phyloP scores from a whole-genome alignment of 1,284 basidiomycete genomes.

The Moniliophthora roreri region DNA sequence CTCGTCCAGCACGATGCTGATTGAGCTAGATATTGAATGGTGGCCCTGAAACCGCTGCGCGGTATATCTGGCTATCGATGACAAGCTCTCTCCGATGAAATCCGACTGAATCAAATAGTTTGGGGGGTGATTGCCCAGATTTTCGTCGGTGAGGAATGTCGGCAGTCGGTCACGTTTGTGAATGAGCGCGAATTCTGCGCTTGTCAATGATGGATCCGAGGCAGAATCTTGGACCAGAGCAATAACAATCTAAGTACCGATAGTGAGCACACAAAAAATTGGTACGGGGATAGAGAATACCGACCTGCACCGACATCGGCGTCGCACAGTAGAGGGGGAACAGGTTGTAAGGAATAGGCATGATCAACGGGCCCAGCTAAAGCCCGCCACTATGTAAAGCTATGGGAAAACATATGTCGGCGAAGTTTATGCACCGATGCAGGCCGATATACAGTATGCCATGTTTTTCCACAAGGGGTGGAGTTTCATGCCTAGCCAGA shows the following conservation, averaged over 20 bases:
- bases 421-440: conserved; percentile 3
- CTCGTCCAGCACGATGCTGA: conserved; percentile 1
- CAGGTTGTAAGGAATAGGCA: conserved; percentile 3
- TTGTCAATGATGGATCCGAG: not conserved
- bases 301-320: not conserved
- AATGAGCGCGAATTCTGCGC: not conserved
- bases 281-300: not conserved
- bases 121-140: not conserved
- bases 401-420: conserved; percentile 2
- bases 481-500: too few relatives aligned
- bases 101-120: not conserved
- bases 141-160: not conserved
- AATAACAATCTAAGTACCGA: not conserved
- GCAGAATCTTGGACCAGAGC: not conserved
- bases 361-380: not conserved
- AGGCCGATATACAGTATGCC: not conserved
- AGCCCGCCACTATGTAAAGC: not conserved
- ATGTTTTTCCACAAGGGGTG: too few relatives aligned
- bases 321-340: conserved; percentile 1
- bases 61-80: not conserved
- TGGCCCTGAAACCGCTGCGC: not conserved
- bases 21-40: not conserved
- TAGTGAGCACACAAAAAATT: not conserved
- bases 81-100: not conserved
- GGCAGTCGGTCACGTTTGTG: not conserved